These are phyloP conservation scores for Dittrichia graveolens DNA, from an alignment of 129 eudicot species.

Conservation along the genomic window DNA sequence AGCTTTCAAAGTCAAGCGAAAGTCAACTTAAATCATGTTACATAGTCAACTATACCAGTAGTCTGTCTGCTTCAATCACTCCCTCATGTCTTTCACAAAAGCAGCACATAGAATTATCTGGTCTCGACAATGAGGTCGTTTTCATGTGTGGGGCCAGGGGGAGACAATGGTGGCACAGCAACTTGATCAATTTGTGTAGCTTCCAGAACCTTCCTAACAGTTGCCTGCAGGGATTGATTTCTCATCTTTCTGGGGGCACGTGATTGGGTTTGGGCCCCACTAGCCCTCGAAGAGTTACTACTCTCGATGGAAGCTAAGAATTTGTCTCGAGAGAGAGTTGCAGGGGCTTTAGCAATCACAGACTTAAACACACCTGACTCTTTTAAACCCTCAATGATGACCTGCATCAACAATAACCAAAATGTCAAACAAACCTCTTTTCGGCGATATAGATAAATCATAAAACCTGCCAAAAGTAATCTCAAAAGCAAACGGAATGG, in stretches of 20 bases:
- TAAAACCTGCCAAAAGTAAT: too few relatives aligned
- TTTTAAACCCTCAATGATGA: conserved; percentile 80
- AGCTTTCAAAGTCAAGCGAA: conserved; percentile 32
- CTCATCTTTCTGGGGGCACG: conserved; percentile 64
- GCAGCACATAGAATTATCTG: conserved; percentile 30
- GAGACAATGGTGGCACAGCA: conserved; percentile 93
- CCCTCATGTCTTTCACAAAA: conserved; percentile 33
- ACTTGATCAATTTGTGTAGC: conserved; percentile 37
- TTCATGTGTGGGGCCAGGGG: conserved; percentile 68
- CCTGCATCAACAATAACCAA: conserved; percentile 41
- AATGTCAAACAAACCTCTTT: too few relatives aligned
- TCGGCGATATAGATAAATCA: too few relatives aligned
- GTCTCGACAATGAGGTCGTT: conserved; percentile 39
- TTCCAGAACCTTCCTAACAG: conserved; percentile 66
- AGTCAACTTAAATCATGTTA: conserved; percentile 5
- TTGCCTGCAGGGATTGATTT: conserved; percentile 51
- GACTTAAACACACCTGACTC: conserved; percentile 83
- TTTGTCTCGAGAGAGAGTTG: conserved; percentile 58
- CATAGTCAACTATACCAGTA: conserved; percentile 30
- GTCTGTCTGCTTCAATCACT: conserved; percentile 31
- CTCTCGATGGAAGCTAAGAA: conserved; percentile 73
- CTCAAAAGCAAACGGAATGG: too few relatives aligned
- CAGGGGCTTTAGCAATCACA: conserved; percentile 64
- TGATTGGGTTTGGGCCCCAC: conserved; percentile 38
- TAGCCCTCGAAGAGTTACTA: conserved; percentile 59